Percentiles rank a stretch among this genome's conserved stretches.
phyloP scores from a whole-genome alignment of 2,329 filamentous ascomycete species.

The Metarhizium humberi region DNA sequence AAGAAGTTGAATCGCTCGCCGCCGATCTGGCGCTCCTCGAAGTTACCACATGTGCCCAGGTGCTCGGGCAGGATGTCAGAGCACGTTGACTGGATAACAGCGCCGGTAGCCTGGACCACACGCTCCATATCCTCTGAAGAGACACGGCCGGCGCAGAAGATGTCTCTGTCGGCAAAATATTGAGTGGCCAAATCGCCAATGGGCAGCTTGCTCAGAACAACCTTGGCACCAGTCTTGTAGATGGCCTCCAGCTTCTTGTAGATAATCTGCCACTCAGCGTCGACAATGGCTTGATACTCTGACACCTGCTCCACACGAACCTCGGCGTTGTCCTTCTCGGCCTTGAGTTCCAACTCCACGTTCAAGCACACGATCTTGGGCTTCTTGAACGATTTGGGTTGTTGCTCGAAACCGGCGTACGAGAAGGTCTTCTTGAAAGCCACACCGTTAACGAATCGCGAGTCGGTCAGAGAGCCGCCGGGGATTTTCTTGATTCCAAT shows the following conservation, averaged over 20 bases:
- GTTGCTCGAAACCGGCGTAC: constrained; percentile 98
- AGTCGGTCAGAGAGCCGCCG: constrained; percentile 90
- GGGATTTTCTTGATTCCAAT: constrained; percentile 98
- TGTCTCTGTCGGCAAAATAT: constrained; percentile 93
- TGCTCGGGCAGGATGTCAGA: constrained; percentile 86
- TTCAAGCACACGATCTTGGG: constrained; percentile 97
- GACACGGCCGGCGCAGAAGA: constrained; percentile 96
- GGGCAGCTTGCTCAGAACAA: constrained; percentile 92
- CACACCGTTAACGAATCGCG: constrained; percentile 93
- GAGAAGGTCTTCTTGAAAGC: constrained; percentile 99
- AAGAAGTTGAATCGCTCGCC: constrained; percentile 98
- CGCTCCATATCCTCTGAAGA: constrained; percentile 88
- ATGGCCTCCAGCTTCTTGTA: constrained; percentile 98
- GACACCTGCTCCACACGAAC: constrained; percentile 96
- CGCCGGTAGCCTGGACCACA: constrained; percentile 88
- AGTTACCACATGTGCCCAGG: constrained; percentile 79
- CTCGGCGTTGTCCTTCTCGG: constrained; percentile 98
- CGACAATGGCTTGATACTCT: constrained; percentile 98
- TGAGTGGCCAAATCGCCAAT: constrained; percentile 97
- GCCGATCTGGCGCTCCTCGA: constrained; percentile 95
- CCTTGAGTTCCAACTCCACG: constrained; percentile 96
- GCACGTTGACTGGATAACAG: constrained; percentile 89
- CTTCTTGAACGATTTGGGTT: constrained; percentile 89
- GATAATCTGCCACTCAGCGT: constrained; percentile 99
- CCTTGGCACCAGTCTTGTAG: constrained; percentile 89